These are phyloP conservation scores for Sugiyamaella japonica DNA, from an alignment of 1,139 yeast species.

Conservation along the genomic window DNA sequence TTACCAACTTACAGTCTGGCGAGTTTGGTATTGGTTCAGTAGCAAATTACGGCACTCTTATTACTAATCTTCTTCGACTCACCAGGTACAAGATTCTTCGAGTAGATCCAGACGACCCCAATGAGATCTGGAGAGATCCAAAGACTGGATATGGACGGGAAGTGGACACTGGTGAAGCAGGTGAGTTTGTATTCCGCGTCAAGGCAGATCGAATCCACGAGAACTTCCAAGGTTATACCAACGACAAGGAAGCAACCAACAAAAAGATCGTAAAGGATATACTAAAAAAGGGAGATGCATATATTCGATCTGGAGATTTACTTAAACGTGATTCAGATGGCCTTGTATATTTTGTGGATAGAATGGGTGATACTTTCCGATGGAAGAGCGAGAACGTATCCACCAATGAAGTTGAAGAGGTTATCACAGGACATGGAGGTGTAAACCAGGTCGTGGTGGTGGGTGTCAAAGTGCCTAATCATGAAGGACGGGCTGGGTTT, in stretches of 20 bases:
- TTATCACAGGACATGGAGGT: slow-evolving; percentile 46
- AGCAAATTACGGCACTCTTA: slow-evolving; percentile 65
- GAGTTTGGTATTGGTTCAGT: slow-evolving; percentile 88
- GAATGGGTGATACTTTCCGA: slow-evolving; percentile 93
- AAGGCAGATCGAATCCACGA: slow-evolving; percentile 49
- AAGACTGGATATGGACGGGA: slow-evolving; percentile 61
- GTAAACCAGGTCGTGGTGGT: slow-evolving; percentile 79
- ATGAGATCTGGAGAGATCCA: slow-evolving; percentile 67
- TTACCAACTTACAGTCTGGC: slow-evolving; percentile 79
- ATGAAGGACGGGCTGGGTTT: slow-evolving; percentile 94
- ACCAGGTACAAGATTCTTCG: slow-evolving; percentile 49
- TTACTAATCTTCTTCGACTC: slow-evolving; percentile 20
- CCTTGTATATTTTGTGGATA: slow-evolving; percentile 79
- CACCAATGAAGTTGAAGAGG: slow-evolving; percentile 90
- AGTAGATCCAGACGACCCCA: slow-evolving; percentile 82
- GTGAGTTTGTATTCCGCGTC: slow-evolving; percentile 81
- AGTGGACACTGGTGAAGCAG: slow-evolving; percentile 65
- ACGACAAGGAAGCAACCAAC: slow-evolving; percentile 74
- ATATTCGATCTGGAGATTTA: slow-evolving; percentile 87
- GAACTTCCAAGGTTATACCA: slow-evolving; percentile 90
- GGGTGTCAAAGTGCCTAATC: slow-evolving; percentile 82
- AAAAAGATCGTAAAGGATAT: slow-evolving; percentile 74
- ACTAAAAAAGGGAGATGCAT: slow-evolving; percentile 84
- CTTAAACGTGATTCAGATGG: slow-evolving; percentile 68
- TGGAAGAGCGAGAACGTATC: slow-evolving; percentile 98